Base-by-base conservation (phyloP, 129 eudicot species). In the Helichrysum umbraculigerum region DNA sequence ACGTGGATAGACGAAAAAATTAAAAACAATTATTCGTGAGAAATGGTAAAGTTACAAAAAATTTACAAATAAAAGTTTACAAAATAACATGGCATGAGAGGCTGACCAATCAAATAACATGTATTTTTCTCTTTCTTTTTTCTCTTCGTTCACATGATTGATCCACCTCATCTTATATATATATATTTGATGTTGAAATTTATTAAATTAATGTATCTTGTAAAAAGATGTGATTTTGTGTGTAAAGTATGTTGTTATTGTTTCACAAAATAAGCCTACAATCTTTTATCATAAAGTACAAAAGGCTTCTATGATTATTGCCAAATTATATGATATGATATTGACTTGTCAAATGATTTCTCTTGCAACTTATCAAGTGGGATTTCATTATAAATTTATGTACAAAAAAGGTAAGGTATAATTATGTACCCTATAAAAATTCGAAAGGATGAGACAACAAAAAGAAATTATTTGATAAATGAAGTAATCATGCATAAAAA, bases 201-300 rank as follows among this genome's bases (percentile, higher is more conserved):
- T 39, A 39, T 17, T 56, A 17, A 0, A 0, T 29, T 4, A 15
- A 15, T 50, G 33, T 42, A 70, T 44, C 51, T 69, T n/a, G 60
- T 59, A 41, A 57, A 68, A 77, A 61, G 28, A 78, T 70, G 28
- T 60, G 30, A 50, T 17, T 50, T 71, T 34, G 44, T 16, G 37
- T 51, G 39, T 47, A 65, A 79, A 65, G 28, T 28, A 73, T 73
- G 69, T 80, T 20, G 83, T 80, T 80, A 75, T 41, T 74, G 65
- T 80, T 74, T 74, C 84, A 80, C 79, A 74, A 74, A 80, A 80
- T 68, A 74, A 68, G 79, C 71, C 71, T 66, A 80, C 41, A 30
- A 67, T 16, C 84, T 80, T 80, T 80, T 74, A 80, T 74, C 84
- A 80, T 67, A 21, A 67, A 80, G 79, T 30, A 80, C 33, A 68